A percentile compares a stretch with the other conserved stretches of the same genome.
phyloP scores from a whole-genome alignment of 208 protist genomes.

The Angomonas ambiguus region DNA sequence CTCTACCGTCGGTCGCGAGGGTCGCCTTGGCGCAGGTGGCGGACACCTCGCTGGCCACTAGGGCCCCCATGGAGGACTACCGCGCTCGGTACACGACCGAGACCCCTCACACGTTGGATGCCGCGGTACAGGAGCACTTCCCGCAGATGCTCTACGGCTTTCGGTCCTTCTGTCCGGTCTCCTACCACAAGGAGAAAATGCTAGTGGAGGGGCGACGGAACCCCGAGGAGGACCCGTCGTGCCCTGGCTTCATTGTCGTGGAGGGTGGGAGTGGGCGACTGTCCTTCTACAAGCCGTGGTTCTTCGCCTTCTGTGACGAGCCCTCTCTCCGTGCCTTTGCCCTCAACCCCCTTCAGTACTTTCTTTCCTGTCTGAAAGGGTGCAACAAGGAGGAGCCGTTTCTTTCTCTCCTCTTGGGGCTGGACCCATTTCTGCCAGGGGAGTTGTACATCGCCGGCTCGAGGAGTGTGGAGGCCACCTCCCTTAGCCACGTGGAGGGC shows the following conservation, averaged over 20 bases:
- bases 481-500: slow-evolving; percentile 14
- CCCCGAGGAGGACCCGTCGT: slow-evolving; percentile 5
- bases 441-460: slow-evolving; percentile 84
- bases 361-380: slow-evolving; percentile 26
- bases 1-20: slow-evolving; percentile 9
- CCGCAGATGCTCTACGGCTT: slow-evolving; percentile 48
- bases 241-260: slow-evolving; percentile 44
- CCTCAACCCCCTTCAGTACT: slow-evolving; percentile 37
- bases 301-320: slow-evolving; percentile 43
- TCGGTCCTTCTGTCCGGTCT: slow-evolving; percentile 56
- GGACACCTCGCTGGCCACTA: slow-evolving; percentile 11
- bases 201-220: slow-evolving; percentile 35
- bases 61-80: slow-evolving; percentile 16
- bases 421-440: slow-evolving; percentile 41
- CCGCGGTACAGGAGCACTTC: slow-evolving; percentile 35
- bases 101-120: slow-evolving; percentile 32
- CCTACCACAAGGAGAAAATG: slow-evolving; percentile 28
- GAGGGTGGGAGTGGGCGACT: slow-evolving; percentile 24
- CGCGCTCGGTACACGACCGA: slow-evolving; percentile 32
- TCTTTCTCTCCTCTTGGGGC: slow-evolving; percentile 52
- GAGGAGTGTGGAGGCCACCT: slow-evolving; percentile 29
- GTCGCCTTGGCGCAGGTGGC: slow-evolving; percentile 23
- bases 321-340: slow-evolving; percentile 42
- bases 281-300: slow-evolving; percentile 31
- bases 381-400: slow-evolving; percentile 37